Base-by-base conservation (phyloP, 345 rosid species). In the Corchorus capsularis region DNA sequence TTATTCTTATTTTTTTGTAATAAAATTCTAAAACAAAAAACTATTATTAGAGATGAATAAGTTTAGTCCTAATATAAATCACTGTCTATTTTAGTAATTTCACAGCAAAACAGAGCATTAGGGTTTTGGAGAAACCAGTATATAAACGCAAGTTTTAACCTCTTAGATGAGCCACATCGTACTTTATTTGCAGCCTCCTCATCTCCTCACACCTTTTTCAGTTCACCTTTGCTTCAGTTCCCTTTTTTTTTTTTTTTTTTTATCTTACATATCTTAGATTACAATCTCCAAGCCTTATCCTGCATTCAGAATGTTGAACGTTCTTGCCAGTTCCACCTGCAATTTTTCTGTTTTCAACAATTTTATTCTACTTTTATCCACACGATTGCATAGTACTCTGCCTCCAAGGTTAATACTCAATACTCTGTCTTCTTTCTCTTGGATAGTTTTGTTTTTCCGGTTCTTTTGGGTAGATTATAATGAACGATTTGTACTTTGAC, bases 11-110 rank as follows among this genome's bases (percentile, higher is more conserved):
- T n/a, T n/a, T n/a, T n/a, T n/a, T n/a, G n/a, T n/a, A n/a, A n/a
- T n/a, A n/a, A n/a, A n/a, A n/a, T n/a, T n/a, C n/a, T n/a, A n/a
- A n/a, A n/a, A n/a, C n/a, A n/a, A n/a, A n/a, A 41, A 37, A 16
- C 2, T 4, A 50, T 4, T 1, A 50, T 17, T n/a, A 55, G 16
- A 0, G 4, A 12, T 4, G 3, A 27, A 11, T 4, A 34, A 32
- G 1, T 4, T 34, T 0, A 3, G 7, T 17, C 20, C 1, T 1
- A 27, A 27, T 6, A 39, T 3, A 10, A 67, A 22, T 13, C 9
- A 19, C 4, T 68, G 57, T 12, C 55, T 47, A 68, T 22, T 49
- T 32, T 6, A 11, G 72, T 68, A 68, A 68, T 68, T 68, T 68
- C 14, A 32, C 9, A 0, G 3, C 19, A 19, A 6, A 4, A 35